Evolutionary conservation across 805 yeast species (phyloP).

Genomic region (Millerozyma acaciae): DNA sequence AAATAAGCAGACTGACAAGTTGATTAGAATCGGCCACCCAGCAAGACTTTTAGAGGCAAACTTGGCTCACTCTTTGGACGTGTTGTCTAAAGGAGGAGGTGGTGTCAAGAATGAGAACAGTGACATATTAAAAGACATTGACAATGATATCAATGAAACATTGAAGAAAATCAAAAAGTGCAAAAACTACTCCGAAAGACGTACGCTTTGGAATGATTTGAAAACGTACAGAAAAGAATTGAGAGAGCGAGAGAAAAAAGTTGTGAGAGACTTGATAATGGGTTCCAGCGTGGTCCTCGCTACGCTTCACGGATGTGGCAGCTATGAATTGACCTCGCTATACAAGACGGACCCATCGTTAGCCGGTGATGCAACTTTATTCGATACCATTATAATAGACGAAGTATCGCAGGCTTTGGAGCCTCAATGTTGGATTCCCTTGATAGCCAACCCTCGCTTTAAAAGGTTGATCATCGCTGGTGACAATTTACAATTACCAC

Average conservation of each 20-base stretch:
- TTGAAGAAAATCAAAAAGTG: constrained; percentile 56
- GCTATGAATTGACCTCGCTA: constrained; percentile 59
- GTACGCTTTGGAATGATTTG: constrained; percentile 63
- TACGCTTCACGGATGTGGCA: constrained; percentile 86
- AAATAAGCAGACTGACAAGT: constrained; percentile 35
- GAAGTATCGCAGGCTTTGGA: constrained; percentile 94
- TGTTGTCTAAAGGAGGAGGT: constrained; percentile 56
- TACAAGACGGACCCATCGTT: constrained; percentile 25
- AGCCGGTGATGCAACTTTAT: constrained; percentile 35
- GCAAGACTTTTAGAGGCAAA: constrained; percentile 69
- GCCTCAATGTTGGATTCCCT: constrained; percentile 96
- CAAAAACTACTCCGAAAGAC: constrained; percentile 60
- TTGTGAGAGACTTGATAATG: constrained; percentile 53
- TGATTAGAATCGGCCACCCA: constrained; percentile 92
- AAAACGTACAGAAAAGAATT: constrained; percentile 70
- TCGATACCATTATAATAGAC: constrained; percentile 84
- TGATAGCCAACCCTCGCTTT: constrained; percentile 58
- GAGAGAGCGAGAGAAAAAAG: constrained; percentile 58
- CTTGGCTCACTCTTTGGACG: constrained; percentile 70
- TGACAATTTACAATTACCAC: constrained; percentile 88
- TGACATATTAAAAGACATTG: constrained; percentile 61
- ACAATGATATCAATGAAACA: constrained; percentile 63
- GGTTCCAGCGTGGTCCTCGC: constrained; percentile 69
- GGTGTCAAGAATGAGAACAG: constrained; percentile 35
- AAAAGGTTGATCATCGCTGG: constrained; percentile 79